Percentiles rank a stretch among this genome's conserved stretches.
Conservation (phyloP, 805 yeast species). For the Ogataea glucozyma region DNA sequence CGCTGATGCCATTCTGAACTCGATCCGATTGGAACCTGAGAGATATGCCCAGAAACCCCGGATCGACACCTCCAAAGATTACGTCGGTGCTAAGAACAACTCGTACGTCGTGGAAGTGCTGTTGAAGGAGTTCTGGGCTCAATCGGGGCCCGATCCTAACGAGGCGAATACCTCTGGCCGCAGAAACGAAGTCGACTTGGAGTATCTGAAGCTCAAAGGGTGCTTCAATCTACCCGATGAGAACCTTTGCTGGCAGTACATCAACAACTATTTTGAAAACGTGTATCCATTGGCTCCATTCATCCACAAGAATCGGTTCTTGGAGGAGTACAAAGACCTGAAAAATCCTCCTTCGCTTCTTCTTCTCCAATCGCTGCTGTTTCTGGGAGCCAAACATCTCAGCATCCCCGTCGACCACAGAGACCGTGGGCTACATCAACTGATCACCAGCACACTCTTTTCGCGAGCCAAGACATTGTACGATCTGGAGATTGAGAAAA, state of each 20-base stretch:
- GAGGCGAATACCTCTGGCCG: no score
- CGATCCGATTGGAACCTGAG: constrained; percentile 16
- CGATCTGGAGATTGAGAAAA: constrained; percentile 66
- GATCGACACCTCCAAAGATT: constrained; percentile 11
- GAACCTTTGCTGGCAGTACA: constrained; percentile 59
- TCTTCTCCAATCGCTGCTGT: constrained; percentile 59
- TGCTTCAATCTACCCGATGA: constrained; percentile 66
- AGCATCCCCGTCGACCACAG: constrained; percentile 43
- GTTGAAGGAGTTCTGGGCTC: constrained; percentile 13
- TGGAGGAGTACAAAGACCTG: constrained; percentile 55
- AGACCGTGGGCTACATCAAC: constrained; percentile 52
- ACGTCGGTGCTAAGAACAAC: constrained; percentile 30
- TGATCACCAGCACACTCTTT: constrained; percentile 31
- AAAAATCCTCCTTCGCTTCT: constrained; percentile 60
- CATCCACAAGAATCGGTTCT: constrained; percentile 59
- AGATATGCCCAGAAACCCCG: constrained; percentile 9
- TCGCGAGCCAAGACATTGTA: constrained; percentile 61
- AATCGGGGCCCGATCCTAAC: constrained; percentile 10
- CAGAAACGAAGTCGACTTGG: constrained; percentile 51
- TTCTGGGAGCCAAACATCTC: constrained; percentile 64
- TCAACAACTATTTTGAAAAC: constrained; percentile 58
- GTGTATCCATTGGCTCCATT: constrained; percentile 71
- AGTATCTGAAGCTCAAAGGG: constrained; percentile 61
- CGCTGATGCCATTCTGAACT: not conserved
- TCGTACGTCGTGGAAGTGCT: constrained; percentile 11